Conservation (phyloP, 306 rosid genomes). For the Quercus berberidifolia region DNA sequence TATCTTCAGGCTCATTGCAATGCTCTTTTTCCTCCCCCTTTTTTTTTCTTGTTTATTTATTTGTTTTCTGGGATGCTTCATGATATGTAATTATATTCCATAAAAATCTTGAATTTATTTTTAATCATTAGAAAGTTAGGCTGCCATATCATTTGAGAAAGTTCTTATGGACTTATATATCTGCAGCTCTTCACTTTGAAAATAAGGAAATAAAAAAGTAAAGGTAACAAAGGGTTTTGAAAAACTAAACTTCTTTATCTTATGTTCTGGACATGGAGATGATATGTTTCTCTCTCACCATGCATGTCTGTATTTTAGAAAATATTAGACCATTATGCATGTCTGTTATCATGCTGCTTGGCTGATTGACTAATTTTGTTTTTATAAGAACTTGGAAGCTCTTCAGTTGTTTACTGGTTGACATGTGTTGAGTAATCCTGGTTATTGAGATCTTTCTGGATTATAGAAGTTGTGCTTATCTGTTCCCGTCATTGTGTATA, state of each 20-base stretch:
- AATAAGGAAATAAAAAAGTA: not conserved
- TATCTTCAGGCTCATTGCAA: conserved; percentile 6
- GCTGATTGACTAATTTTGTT: not conserved
- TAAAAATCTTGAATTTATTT: not conserved
- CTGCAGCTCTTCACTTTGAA: not conserved
- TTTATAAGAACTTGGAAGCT: not conserved
- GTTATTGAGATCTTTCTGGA: not conserved
- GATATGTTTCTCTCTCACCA: not conserved
- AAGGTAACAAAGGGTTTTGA: not conserved
- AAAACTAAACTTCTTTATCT: not conserved
- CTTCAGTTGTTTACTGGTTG: not conserved
- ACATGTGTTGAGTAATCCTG: not conserved
- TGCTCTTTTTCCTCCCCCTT: not conserved
- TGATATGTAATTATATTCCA: conserved; percentile 2
- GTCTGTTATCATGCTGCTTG: not conserved
- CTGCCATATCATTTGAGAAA: not conserved
- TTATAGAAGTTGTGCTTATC: not conserved
- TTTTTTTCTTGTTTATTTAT: not conserved
- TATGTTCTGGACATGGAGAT: not conserved
- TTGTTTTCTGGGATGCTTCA: not conserved
- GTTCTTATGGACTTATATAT: not conserved
- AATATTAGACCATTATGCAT: not conserved
- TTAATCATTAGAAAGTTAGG: not conserved
- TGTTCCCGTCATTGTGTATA: not conserved
- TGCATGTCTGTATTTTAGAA: not conserved